Base-by-base conservation (phyloP, 2,329 filamentous ascomycete species). In the Thelonectria blattea region DNA sequence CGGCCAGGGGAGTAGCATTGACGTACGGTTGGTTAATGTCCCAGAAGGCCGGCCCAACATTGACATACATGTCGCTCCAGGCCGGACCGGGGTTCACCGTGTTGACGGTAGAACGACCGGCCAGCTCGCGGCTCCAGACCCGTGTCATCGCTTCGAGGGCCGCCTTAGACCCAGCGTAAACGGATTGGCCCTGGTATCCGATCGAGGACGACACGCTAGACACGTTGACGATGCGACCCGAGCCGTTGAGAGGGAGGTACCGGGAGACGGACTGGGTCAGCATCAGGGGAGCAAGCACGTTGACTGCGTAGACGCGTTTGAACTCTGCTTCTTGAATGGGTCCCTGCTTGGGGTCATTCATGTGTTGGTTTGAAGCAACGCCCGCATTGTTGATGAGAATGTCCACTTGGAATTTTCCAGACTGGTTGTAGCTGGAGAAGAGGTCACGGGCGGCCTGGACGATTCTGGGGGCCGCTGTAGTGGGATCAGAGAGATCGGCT, bases 341-440 rank as follows among this genome's bases (percentile, higher is more conserved):
- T 17, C 75, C 75, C 56, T 81, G 75, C 20, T 86, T 74, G 7
- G 73, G 59, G 27, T 90, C 84, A 52, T 85, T 83, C 22, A 91
- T 78, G 24, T 79, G 74, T 67, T 88, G 85, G 77, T 95, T 94
- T 41, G 85, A 78, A 32, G 85, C 80, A 7, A 88, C 79, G 55
- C 91, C 93, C 30, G 93, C 92, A 75, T 96, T 96, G 83, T 96
- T 96, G 80, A 96, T 80, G 54, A 96, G 80, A 62, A 96, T 91
- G 77, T 96, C 91, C 71, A 96, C 83, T 70, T 72, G 71, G 60
- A 76, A 72, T 7, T 65, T 54, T 12, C 57, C 63, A 11, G 56
- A 37, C 0, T 56, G 18, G 22, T 50, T 68, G 63, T 70, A 73
- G 11, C 66, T 68, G 9, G 57, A 45, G 62, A 69, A 74, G 51